phyloP scores from a whole-genome alignment of 2,329 filamentous ascomycete genomes.

The Anisogramma anomala region DNA sequence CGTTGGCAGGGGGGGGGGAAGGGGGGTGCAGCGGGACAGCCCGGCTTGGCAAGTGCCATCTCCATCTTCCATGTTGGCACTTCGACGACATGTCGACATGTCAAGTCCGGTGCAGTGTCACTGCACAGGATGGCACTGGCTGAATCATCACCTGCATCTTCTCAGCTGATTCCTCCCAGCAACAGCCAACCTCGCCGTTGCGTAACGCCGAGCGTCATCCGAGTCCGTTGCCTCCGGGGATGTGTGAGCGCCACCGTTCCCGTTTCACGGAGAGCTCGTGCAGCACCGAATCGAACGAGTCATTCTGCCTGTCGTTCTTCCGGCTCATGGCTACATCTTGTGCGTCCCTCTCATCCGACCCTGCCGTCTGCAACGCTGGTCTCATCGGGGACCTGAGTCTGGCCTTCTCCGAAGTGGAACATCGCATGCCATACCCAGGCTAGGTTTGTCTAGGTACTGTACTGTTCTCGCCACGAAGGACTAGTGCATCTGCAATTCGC shows the following conservation, averaged over 20 bases:
- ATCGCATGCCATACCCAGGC: slow-evolving; percentile 9
- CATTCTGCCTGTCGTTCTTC: too few relatives aligned
- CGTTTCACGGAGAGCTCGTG: too few relatives aligned
- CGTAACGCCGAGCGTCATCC: background rate
- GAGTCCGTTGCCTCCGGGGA: background rate
- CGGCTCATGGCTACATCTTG: too few relatives aligned
- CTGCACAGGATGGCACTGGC: background rate
- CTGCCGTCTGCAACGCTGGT: background rate
- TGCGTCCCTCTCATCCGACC: too few relatives aligned
- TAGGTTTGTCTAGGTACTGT: too few relatives aligned
- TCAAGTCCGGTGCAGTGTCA: too few relatives aligned
- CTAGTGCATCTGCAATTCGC: background rate
- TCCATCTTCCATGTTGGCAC: background rate
- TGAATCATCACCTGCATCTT: background rate
- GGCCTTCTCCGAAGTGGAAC: slow-evolving; percentile 13
- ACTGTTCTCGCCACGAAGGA: too few relatives aligned
- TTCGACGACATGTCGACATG: background rate
- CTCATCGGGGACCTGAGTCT: slow-evolving; percentile 11
- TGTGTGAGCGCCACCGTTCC: background rate
- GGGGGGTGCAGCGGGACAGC: too few relatives aligned
- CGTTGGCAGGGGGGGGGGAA: background rate
- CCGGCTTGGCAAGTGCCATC: background rate
- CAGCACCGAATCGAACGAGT: background rate
- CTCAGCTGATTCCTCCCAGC: background rate
- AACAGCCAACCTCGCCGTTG: background rate